phyloP scores from a whole-genome alignment of 495 filamentous ascomycete species.

The Aspergillus coremiiformis region DNA sequence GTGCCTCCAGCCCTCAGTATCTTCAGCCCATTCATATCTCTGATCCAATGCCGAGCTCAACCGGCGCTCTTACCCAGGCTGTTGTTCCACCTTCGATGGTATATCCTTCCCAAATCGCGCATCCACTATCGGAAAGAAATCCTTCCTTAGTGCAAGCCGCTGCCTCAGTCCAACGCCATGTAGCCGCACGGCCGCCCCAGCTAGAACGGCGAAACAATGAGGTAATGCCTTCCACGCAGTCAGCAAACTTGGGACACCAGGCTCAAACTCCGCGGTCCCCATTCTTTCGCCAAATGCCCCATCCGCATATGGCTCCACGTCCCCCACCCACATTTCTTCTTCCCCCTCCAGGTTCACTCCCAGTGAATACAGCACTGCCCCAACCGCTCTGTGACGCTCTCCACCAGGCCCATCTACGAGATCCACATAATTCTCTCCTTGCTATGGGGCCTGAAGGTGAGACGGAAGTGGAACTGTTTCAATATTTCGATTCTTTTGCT shows the following conservation, averaged over 20 bases:
- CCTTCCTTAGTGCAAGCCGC: neutral
- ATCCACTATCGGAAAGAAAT: neutral
- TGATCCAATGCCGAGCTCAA: neutral
- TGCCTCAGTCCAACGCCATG: neutral
- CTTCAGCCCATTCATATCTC: neutral
- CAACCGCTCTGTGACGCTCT: slow-evolving; percentile 42
- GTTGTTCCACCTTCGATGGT: neutral
- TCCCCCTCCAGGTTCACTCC: slow-evolving; percentile 22
- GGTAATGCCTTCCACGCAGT: neutral
- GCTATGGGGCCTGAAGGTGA: slow-evolving; percentile 8
- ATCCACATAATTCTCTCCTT: slow-evolving; percentile 40
- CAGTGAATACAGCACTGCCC: slow-evolving; percentile 32
- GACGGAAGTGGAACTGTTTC: slow-evolving; percentile 30
- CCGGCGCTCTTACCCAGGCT: neutral
- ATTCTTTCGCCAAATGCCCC: neutral
- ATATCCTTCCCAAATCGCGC: neutral
- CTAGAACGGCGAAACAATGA: neutral
- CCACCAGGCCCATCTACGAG: slow-evolving; percentile 51
- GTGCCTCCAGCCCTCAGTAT: neutral
- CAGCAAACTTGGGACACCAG: neutral
- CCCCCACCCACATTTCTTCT: slow-evolving; percentile 16
- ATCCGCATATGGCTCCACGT: neutral
- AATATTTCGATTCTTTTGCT: slow-evolving; percentile 39
- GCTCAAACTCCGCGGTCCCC: neutral
- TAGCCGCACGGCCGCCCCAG: neutral